These are phyloP conservation scores for Stentor coeruleus DNA, from an alignment of 73 alveolate species.

Conservation along the genomic window DNA sequence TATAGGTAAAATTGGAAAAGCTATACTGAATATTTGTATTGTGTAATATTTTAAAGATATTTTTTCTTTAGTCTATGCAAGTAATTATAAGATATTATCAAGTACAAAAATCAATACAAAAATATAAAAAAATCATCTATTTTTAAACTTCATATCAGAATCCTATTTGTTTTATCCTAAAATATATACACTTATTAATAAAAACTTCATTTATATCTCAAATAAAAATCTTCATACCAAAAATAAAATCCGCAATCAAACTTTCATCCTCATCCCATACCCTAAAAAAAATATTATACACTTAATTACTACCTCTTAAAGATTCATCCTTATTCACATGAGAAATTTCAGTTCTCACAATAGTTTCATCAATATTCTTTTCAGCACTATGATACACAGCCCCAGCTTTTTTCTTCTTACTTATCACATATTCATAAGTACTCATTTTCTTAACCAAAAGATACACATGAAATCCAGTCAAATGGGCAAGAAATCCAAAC, in stretches of 20 bases:
- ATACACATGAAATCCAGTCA: conserved; percentile 4
- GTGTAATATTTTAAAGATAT: not conserved
- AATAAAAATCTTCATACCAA: not conserved
- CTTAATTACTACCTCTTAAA: too few species aligned
- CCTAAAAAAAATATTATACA: too few species aligned
- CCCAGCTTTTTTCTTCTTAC: not conserved
- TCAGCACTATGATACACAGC: not conserved
- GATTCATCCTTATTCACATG: too few species aligned
- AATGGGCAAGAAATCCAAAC: not conserved
- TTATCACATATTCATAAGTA: conserved; percentile 9
- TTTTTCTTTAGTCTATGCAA: not conserved
- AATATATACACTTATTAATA: not conserved
- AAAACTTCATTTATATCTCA: not conserved
- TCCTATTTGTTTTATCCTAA: not conserved
- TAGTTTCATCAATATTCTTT: not conserved
- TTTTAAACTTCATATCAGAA: not conserved
- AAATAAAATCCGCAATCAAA: too few species aligned
- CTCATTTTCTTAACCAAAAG: not conserved
- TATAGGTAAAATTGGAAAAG: too few species aligned
- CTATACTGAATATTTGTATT: too few species aligned
- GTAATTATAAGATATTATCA: not conserved
- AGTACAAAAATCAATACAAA: not conserved
- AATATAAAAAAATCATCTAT: too few species aligned
- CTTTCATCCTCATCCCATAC: too few species aligned
- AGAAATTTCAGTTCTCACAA: not conserved